Evolutionary conservation across 140 eudicot genomes (phyloP).

Genomic region (Ambrosia hybrid): DNA sequence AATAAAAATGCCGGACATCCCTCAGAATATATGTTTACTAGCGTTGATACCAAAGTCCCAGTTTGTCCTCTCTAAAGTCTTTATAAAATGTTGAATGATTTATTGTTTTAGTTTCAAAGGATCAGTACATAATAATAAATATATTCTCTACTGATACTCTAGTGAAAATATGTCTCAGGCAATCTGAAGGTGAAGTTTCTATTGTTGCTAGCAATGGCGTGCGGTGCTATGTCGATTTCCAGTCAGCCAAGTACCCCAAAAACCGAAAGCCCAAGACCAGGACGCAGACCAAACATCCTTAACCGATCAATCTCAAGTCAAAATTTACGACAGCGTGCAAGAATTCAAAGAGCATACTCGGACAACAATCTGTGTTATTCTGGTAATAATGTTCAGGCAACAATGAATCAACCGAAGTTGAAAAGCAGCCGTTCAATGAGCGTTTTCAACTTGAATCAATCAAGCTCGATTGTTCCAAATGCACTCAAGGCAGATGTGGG

Average conservation of each 20-base stretch:
- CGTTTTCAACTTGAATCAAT: constrained; percentile 45
- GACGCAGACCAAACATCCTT: constrained; percentile 29
- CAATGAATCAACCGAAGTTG: constrained; percentile 40
- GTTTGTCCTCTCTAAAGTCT: constrained; percentile 28
- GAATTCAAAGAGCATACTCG: constrained; percentile 52
- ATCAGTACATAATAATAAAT: not conserved
- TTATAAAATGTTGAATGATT: constrained; percentile 31
- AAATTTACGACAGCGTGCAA: constrained; percentile 39
- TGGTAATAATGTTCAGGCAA: constrained; percentile 37
- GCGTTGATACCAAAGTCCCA: constrained; percentile 46
- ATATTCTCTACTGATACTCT: constrained; percentile 6
- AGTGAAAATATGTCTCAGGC: constrained; percentile 30
- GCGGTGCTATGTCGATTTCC: constrained; percentile 38
- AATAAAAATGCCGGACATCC: not conserved
- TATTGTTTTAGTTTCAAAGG: constrained; percentile 27
- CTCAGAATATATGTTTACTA: constrained; percentile 28
- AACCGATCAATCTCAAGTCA: constrained; percentile 53
- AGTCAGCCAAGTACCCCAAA: constrained; percentile 30
- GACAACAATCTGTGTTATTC: constrained; percentile 58
- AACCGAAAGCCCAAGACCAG: constrained; percentile 22
- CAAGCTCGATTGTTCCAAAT: constrained; percentile 43
- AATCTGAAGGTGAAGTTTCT: constrained; percentile 12
- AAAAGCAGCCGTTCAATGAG: constrained; percentile 58
- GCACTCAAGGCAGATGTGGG: constrained; percentile 30
- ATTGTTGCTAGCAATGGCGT: constrained; percentile 45